Evolutionary conservation across 108 stramenopile species (phyloP).

Genomic region (Seminavis robusta): DNA sequence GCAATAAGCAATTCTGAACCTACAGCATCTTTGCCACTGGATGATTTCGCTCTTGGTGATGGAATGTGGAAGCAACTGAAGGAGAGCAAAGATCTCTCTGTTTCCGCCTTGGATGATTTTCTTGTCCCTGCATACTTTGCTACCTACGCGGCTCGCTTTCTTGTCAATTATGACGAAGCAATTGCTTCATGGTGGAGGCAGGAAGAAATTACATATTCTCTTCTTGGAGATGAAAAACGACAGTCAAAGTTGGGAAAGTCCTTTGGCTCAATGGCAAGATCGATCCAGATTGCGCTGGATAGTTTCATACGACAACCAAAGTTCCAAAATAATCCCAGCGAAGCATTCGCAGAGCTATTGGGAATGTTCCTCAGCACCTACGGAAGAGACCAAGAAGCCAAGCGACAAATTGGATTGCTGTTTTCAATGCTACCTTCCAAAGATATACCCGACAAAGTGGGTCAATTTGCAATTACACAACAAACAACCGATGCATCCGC

Average conservation of each 20-base stretch:
- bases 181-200: conserved; percentile 61
- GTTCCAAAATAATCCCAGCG: neutral
- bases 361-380: conserved; percentile 1
- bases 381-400: conserved; percentile 24
- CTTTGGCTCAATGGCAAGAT: conserved; percentile 65
- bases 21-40: too few species aligned
- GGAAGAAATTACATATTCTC: conserved; percentile 29
- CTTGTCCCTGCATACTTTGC: conserved; percentile 65
- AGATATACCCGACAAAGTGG: conserved; percentile 21
- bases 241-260: conserved; percentile 28
- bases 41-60: too few species aligned
- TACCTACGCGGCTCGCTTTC: conserved; percentile 66
- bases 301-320: conserved; percentile 6
- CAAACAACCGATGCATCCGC: neutral
- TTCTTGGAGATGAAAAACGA: conserved; percentile 43
- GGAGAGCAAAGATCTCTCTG: too few species aligned
- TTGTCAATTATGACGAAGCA: conserved; percentile 64
- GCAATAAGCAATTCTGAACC: neutral
- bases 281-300: conserved; percentile 37
- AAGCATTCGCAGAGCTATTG: neutral
- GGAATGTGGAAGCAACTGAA: too few species aligned
- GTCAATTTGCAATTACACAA: conserved; percentile 11
- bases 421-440: conserved; percentile 68
- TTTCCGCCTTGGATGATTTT: too few species aligned
- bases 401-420: conserved; percentile 54